These are phyloP conservation scores for Acarospora socialis DNA, from an alignment of 2,329 filamentous ascomycete genomes.

Conservation along the genomic window DNA sequence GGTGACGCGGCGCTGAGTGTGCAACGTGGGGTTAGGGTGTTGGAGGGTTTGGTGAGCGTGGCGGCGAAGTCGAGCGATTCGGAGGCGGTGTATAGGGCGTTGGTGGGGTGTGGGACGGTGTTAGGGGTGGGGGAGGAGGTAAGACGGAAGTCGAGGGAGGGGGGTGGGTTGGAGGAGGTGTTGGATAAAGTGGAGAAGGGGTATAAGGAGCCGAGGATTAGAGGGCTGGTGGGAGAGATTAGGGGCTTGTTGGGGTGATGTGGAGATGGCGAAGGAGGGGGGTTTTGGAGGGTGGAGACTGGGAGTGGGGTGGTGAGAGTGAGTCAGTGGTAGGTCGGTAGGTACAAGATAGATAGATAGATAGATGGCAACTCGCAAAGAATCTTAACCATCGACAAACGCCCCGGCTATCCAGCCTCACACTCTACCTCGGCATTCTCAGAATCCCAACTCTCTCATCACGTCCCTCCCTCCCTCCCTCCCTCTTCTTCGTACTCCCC, in stretches of 20 bases:
- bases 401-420: too few relatives aligned
- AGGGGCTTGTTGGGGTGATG: slow-evolving; percentile 32
- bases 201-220: slow-evolving; percentile 46
- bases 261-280: too few relatives aligned
- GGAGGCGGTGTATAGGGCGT: slow-evolving; percentile 67
- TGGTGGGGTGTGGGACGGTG: slow-evolving; percentile 74
- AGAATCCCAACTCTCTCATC: too few relatives aligned
- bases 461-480: too few relatives aligned
- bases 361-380: too few relatives aligned
- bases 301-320: too few relatives aligned
- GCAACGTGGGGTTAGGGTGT: slow-evolving; percentile 37
- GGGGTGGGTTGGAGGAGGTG: slow-evolving; percentile 37
- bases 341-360: too few relatives aligned
- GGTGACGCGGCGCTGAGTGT: slow-evolving; percentile 28
- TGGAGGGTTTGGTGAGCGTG: slow-evolving; percentile 49
- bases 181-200: slow-evolving; percentile 35
- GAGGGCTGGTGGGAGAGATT: slow-evolving; percentile 47
- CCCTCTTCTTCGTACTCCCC: too few relatives aligned
- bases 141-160: slow-evolving; percentile 38
- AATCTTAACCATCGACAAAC: too few relatives aligned
- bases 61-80: slow-evolving; percentile 55
- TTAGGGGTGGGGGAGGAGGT: slow-evolving; percentile 47
- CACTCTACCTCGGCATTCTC: too few relatives aligned
- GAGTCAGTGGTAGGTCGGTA: too few relatives aligned
- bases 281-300: too few relatives aligned